Percentiles rank a stretch among this genome's conserved stretches.
Conservation (phyloP, 2,329 filamentous ascomycete genomes). For the Colletotrichum brevisporum region DNA sequence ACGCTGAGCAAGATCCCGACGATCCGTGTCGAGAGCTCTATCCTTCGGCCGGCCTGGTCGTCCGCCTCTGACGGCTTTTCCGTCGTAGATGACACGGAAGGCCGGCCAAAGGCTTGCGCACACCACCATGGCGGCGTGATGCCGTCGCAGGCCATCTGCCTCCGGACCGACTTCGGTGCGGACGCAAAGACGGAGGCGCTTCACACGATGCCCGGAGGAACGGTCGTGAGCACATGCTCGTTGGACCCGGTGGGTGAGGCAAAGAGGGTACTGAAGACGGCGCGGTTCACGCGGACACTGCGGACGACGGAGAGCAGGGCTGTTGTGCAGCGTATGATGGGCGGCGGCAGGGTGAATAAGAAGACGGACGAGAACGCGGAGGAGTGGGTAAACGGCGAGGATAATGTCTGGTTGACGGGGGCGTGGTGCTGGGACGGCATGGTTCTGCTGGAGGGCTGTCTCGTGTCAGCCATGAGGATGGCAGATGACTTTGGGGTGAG, state of each 20-base stretch:
- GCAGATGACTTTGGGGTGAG: constrained; percentile 65
- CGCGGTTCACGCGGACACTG: constrained; percentile 67
- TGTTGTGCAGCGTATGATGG: constrained; percentile 63
- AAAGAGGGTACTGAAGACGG: constrained; percentile 58
- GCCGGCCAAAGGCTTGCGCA: constrained; percentile 43
- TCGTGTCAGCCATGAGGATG: constrained; percentile 70
- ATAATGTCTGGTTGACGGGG: constrained; percentile 68
- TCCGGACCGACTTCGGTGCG: constrained; percentile 52
- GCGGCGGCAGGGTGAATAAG: neutral
- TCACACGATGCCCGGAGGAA: constrained; percentile 65
- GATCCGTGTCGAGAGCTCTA: constrained; percentile 61
- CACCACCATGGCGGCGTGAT: constrained; percentile 46
- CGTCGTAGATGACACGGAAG: constrained; percentile 26
- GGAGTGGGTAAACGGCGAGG: constrained; percentile 67
- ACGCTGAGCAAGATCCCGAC: constrained; percentile 62
- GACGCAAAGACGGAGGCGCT: constrained; percentile 62
- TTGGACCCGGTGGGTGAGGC: constrained; percentile 53
- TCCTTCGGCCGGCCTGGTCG: constrained; percentile 47
- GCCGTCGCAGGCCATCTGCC: constrained; percentile 50
- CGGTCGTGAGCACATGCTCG: constrained; percentile 68
- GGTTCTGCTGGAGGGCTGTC: constrained; percentile 73
- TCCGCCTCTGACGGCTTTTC: constrained; percentile 20
- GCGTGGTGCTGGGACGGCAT: constrained; percentile 77
- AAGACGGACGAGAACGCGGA: neutral
- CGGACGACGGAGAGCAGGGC: constrained; percentile 62